Percentiles rank a stretch among this genome's conserved stretches.
Evolutionary conservation across 2,329 filamentous ascomycete genomes (phyloP).

Genomic region (Venturia oleaginea): DNA sequence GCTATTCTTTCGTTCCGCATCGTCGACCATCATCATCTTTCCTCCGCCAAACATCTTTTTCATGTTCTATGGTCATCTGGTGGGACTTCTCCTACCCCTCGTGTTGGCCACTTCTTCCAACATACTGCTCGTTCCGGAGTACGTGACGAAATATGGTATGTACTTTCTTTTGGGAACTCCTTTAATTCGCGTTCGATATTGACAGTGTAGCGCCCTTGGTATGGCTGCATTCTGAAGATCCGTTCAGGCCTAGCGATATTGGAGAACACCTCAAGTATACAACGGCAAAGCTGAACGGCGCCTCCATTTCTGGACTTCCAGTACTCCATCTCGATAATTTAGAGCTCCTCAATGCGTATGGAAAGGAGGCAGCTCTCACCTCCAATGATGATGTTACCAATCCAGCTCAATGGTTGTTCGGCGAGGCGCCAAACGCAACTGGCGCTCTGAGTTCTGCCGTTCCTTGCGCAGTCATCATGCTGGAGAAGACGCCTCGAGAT

Average conservation of each 20-base stretch:
- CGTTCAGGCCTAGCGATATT: slow-evolving; percentile 36
- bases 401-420: slow-evolving; percentile 37
- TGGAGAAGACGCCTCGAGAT: slow-evolving; percentile 43
- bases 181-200: not conserved
- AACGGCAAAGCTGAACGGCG: slow-evolving; percentile 29
- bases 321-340: slow-evolving; percentile 36
- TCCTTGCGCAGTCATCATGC: slow-evolving; percentile 47
- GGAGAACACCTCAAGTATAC: slow-evolving; percentile 32
- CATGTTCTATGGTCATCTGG: not conserved
- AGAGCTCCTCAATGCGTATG: slow-evolving; percentile 30
- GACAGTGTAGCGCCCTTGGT: slow-evolving; percentile 35
- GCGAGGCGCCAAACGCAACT: slow-evolving; percentile 42
- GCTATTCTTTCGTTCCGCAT: not conserved
- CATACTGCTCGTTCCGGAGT: not conserved
- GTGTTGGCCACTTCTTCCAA: not conserved
- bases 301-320: slow-evolving; percentile 18
- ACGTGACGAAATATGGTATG: not conserved
- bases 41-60: not conserved
- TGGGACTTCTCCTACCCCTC: not conserved
- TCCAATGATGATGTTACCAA: slow-evolving; percentile 33
- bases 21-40: not conserved
- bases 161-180: not conserved
- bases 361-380: slow-evolving; percentile 32
- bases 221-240: slow-evolving; percentile 34
- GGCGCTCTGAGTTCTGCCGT: slow-evolving; percentile 43